A percentile compares a stretch with the other conserved stretches of the same genome.
Conservation (phyloP, 2,329 filamentous ascomycete genomes). For the Talaromyces sp. region DNA sequence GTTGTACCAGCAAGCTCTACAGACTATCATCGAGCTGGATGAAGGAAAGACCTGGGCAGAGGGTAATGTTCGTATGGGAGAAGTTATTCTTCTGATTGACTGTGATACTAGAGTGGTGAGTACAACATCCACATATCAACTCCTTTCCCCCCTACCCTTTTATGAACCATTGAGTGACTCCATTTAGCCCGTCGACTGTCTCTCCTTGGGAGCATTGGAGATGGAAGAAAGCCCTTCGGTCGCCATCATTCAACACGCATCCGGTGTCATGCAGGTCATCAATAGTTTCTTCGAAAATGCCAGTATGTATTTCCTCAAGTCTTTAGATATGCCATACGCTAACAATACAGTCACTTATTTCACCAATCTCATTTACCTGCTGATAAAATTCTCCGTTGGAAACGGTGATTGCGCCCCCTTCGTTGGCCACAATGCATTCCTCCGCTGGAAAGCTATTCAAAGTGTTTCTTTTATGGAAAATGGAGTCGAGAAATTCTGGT, state of each 20-base stretch:
- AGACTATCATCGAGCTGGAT: slow-evolving; percentile 48
- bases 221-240: slow-evolving; percentile 67
- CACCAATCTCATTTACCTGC: slow-evolving; percentile 70
- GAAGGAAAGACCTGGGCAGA: slow-evolving; percentile 50
- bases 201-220: slow-evolving; percentile 66
- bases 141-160: not conserved
- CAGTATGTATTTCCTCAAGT: slow-evolving; percentile 23
- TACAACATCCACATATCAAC: not conserved
- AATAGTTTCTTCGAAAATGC: slow-evolving; percentile 69
- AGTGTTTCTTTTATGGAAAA: slow-evolving; percentile 27
- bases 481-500: slow-evolving; percentile 67
- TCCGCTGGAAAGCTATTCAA: slow-evolving; percentile 53
- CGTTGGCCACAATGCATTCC: slow-evolving; percentile 71
- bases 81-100: slow-evolving; percentile 69
- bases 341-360: slow-evolving; percentile 59
- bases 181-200: slow-evolving; percentile 52
- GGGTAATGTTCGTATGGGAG: slow-evolving; percentile 78
- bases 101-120: slow-evolving; percentile 59
- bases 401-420: slow-evolving; percentile 70
- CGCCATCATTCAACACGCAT: slow-evolving; percentile 66
- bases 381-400: slow-evolving; percentile 64
- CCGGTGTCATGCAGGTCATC: slow-evolving; percentile 72
- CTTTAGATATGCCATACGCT: not conserved
- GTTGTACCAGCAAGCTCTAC: slow-evolving; percentile 23
- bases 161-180: not conserved